Evolutionary conservation across 1,284 basidiomycete species (phyloP).

Genomic region (Melampsora larici-populina): DNA sequence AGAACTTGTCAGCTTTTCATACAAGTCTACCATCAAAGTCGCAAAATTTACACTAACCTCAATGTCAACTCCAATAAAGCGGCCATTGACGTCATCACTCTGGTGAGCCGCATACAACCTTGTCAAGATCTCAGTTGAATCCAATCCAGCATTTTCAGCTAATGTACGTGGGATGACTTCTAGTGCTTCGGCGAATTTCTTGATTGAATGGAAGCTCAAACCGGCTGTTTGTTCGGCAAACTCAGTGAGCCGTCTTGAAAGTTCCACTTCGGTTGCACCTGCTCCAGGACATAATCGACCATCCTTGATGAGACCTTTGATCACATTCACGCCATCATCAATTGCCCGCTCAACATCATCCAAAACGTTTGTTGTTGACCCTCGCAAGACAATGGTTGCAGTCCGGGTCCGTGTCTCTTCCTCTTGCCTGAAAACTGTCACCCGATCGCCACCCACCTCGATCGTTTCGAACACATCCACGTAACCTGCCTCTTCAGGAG

Average conservation of each 20-base stretch:
- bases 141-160: constrained; percentile 92
- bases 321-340: constrained; percentile 95
- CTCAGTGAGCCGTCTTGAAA: constrained; percentile 74
- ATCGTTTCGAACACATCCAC: constrained; percentile 91
- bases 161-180: constrained; percentile 90
- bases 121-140: constrained; percentile 87
- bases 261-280: constrained; percentile 87
- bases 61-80: constrained; percentile 80
- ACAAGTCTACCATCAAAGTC: neutral
- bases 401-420: constrained; percentile 71
- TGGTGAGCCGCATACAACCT: constrained; percentile 86
- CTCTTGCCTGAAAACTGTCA: constrained; percentile 85
- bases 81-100: constrained; percentile 60
- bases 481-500: constrained; percentile 89
- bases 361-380: constrained; percentile 88
- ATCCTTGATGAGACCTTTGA: constrained; percentile 90
- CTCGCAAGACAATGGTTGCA: constrained; percentile 91
- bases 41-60: constrained; percentile 62
- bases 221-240: constrained; percentile 88
- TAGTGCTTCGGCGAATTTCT: constrained; percentile 80
- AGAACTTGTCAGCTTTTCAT: constrained; percentile 1
- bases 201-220: constrained; percentile 88
- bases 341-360: constrained; percentile 95
- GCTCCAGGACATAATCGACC: constrained; percentile 86
- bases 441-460: constrained; percentile 96